A percentile compares a stretch with the other conserved stretches of the same genome.
Conservation (phyloP, 208 protist genomes). For the Vickermania spadyakhi region DNA sequence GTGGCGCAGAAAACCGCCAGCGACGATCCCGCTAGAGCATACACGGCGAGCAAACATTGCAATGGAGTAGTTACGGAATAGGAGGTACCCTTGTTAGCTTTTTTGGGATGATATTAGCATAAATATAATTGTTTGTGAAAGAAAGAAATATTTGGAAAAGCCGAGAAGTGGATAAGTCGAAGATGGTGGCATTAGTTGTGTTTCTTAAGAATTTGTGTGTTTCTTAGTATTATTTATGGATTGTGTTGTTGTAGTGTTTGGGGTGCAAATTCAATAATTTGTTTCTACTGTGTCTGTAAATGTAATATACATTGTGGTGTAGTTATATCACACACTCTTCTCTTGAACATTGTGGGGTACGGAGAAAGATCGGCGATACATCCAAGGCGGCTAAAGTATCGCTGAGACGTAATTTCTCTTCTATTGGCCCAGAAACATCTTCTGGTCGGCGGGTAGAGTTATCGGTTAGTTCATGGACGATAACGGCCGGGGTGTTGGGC, state of each 20-base stretch:
- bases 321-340: slow-evolving; percentile 22
- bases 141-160: no score
- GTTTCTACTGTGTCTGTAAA: no score
- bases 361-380: slow-evolving; percentile 49
- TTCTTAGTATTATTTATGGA: no score
- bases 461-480: slow-evolving; percentile 57
- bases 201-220: no score
- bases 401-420: slow-evolving; percentile 23
- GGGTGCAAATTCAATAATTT: no score
- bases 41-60: slow-evolving; percentile 11
- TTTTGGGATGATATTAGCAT: no score
- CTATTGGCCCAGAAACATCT: neutral
- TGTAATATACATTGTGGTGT: neutral
- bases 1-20: neutral
- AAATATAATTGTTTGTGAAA: no score
- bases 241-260: no score
- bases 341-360: slow-evolving; percentile 13
- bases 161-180: no score
- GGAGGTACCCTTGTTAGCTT: no score
- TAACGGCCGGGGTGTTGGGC: slow-evolving; percentile 47
- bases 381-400: slow-evolving; percentile 46
- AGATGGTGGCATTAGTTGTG: no score
- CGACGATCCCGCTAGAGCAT: slow-evolving; percentile 5
- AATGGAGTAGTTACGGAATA: no score
- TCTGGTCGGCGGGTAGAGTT: neutral